phyloP scores from a whole-genome alignment of 73 alveolate species.

The Paramecium tetraurelia region DNA sequence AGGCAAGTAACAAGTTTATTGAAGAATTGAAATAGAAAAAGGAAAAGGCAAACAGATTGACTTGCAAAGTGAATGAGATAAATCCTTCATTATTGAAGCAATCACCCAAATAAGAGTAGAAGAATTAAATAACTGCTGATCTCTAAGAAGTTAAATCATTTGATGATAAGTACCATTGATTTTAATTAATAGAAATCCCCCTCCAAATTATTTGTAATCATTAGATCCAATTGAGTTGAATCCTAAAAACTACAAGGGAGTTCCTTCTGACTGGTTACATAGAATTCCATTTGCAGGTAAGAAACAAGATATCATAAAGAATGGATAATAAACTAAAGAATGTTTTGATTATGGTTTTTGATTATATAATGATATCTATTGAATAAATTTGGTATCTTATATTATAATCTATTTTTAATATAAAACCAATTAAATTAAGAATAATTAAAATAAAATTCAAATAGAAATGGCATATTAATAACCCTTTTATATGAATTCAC shows the following conservation, averaged over 20 bases:
- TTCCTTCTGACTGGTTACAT: constrained; percentile 64
- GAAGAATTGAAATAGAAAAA: constrained; percentile 16
- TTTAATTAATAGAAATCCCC: constrained; percentile 44
- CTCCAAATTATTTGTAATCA: constrained; percentile 47
- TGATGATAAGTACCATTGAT: constrained; percentile 20
- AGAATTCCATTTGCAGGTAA: constrained; percentile 67
- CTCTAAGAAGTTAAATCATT: background rate
- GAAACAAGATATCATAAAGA: background rate
- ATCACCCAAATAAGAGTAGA: background rate
- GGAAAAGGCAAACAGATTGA: constrained; percentile 43
- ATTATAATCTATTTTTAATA: background rate
- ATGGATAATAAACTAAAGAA: constrained; percentile 36
- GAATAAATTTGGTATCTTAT: background rate
- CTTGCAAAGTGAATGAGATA: constrained; percentile 52
- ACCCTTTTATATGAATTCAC: background rate
- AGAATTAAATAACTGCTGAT: constrained; percentile 6
- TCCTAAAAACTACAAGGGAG: constrained; percentile 61
- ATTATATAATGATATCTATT: background rate
- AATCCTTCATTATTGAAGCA: background rate
- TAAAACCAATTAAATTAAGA: background rate
- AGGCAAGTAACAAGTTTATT: constrained; percentile 3
- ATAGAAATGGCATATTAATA: background rate
- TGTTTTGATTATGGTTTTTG: constrained; percentile 49
- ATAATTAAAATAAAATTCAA: background rate
- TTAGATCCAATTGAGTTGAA: constrained; percentile 53